Evolutionary conservation across 176 grass and related monocot genomes (phyloP).

Genomic region (Hsuehochloa calcarea): DNA sequence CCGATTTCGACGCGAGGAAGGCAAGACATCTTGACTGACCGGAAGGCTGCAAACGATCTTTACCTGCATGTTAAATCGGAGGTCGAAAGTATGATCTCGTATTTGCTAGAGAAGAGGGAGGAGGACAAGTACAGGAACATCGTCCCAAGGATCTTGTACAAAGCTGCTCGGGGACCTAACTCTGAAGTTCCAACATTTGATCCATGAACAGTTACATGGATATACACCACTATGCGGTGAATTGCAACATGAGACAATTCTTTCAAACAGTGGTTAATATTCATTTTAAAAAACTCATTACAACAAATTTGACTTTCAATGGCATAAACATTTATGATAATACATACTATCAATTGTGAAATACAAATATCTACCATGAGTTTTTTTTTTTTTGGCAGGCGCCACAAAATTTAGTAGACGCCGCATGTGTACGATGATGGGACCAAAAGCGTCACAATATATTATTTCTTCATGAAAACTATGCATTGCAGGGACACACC

Average conservation of each 20-base stretch:
- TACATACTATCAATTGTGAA: too few relatives aligned
- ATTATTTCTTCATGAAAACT: too few relatives aligned
- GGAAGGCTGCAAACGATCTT: slow-evolving; percentile 28
- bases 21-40: slow-evolving; percentile 44
- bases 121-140: slow-evolving; percentile 63
- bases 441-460: too few relatives aligned
- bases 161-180: slow-evolving; percentile 32
- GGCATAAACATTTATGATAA: too few relatives aligned
- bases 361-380: too few relatives aligned
- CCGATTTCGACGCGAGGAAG: slow-evolving; percentile 46
- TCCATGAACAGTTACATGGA: slow-evolving; percentile 30
- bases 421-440: too few relatives aligned
- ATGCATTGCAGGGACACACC: too few relatives aligned
- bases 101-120: slow-evolving; percentile 58
- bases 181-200: slow-evolving; percentile 55
- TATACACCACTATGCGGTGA: not conserved
- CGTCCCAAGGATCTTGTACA: slow-evolving; percentile 38
- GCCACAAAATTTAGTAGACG: too few relatives aligned
- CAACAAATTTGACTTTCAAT: too few relatives aligned
- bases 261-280: not conserved
- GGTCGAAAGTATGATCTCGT: slow-evolving; percentile 51
- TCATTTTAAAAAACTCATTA: not conserved
- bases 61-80: slow-evolving; percentile 67
- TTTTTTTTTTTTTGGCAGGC: too few relatives aligned
- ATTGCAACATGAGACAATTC: not conserved